Conservation (phyloP, 164 flowering plant genomes). For the Stephania japonica region DNA sequence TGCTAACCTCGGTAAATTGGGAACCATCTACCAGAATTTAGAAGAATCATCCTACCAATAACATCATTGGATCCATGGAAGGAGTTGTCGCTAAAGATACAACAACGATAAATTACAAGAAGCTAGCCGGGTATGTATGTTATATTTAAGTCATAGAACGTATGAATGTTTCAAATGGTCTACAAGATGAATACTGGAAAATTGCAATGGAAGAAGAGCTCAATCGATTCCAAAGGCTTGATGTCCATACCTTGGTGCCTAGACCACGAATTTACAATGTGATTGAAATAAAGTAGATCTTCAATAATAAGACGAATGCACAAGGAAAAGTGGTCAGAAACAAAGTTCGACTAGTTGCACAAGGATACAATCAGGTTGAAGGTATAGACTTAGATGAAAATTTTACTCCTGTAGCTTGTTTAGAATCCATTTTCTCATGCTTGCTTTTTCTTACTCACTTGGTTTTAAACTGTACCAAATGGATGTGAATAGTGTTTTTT, state of each 20-base stretch:
- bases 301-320: slow-evolving; percentile 12
- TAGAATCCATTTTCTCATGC: not conserved
- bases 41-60: no score
- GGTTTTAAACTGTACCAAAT: not conserved
- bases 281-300: slow-evolving; percentile 8
- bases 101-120: not conserved
- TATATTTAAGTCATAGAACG: not conserved
- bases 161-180: not conserved
- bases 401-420: not conserved
- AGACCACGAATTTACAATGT: not conserved
- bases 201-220: not conserved
- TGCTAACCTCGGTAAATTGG: no score
- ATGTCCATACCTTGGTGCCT: not conserved
- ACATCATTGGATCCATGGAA: no score
- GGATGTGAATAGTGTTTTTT: not conserved
- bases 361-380: not conserved
- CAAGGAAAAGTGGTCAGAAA: not conserved
- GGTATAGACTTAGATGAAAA: not conserved
- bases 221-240: not conserved
- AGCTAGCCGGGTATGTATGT: not conserved
- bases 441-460: not conserved
- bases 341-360: slow-evolving; percentile 8
- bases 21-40: no score
- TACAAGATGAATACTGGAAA: not conserved
- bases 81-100: not conserved